Evolutionary conservation across 2,329 filamentous ascomycete species (phyloP).

Genomic region (Capronia americana): DNA sequence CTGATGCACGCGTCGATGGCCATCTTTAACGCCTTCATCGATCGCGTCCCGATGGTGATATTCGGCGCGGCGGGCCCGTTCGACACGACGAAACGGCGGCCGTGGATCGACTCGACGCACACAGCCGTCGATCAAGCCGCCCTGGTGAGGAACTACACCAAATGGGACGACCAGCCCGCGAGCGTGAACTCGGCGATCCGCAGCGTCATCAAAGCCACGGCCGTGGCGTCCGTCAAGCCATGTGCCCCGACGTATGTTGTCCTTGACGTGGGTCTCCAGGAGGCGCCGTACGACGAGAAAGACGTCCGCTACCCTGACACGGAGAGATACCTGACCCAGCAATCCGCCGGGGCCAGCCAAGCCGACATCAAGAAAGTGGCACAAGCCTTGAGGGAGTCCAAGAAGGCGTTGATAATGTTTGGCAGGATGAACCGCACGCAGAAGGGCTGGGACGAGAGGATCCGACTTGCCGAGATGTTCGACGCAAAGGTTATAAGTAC

Average conservation of each 20-base stretch:
- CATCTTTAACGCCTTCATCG: slow-evolving; percentile 17
- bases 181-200: slow-evolving; percentile 16
- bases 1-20: slow-evolving; percentile 18
- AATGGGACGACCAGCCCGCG: slow-evolving; percentile 17
- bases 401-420: slow-evolving; percentile 18
- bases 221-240: slow-evolving; percentile 12
- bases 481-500: slow-evolving; percentile 16
- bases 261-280: slow-evolving; percentile 13
- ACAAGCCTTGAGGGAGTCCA: slow-evolving; percentile 7
- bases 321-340: slow-evolving; percentile 19
- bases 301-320: slow-evolving; percentile 14
- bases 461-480: slow-evolving; percentile 12
- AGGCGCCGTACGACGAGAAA: slow-evolving; percentile 6
- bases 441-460: slow-evolving; percentile 15
- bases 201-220: slow-evolving; percentile 17
- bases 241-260: slow-evolving; percentile 14
- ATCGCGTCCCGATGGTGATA: slow-evolving; percentile 16
- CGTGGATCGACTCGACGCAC: slow-evolving; percentile 18
- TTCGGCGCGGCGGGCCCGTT: slow-evolving; percentile 7
- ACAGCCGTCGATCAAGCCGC: slow-evolving; percentile 13
- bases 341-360: slow-evolving; percentile 8
- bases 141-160: slow-evolving; percentile 17
- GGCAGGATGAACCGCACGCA: slow-evolving; percentile 17
- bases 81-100: slow-evolving; percentile 13
- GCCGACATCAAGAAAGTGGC: slow-evolving; percentile 14